phyloP scores from a whole-genome alignment of 768 basidiomycete genomes.

The Sarcodon aspratus region DNA sequence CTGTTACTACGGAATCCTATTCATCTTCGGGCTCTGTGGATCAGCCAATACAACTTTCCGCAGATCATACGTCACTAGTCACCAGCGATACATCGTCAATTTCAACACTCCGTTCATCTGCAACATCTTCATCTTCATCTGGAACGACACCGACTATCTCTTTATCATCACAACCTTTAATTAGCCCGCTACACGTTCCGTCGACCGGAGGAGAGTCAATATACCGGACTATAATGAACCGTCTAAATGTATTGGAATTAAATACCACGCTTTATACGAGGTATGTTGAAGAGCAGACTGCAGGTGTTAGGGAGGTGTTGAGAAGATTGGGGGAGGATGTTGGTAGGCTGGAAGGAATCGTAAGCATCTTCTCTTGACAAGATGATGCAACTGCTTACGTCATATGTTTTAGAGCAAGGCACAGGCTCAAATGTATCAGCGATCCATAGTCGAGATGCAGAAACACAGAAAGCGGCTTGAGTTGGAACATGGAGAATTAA shows the following conservation, averaged over 20 bases:
- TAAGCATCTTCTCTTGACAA: slow-evolving; percentile 24
- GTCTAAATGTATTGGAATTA: slow-evolving; percentile 71
- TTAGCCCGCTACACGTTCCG: slow-evolving; percentile 11
- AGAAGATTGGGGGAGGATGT: slow-evolving; percentile 68
- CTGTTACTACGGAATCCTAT: too few relatives aligned
- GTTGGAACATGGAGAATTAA: slow-evolving; percentile 55
- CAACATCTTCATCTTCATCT: not conserved
- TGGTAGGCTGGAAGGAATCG: slow-evolving; percentile 64
- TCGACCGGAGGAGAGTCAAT: slow-evolving; percentile 72
- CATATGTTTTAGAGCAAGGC: slow-evolving; percentile 40
- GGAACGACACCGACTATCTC: slow-evolving; percentile 2
- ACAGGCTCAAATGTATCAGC: slow-evolving; percentile 56
- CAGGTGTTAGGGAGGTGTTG: slow-evolving; percentile 63
- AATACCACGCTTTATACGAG: slow-evolving; percentile 77
- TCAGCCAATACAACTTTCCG: too few relatives aligned
- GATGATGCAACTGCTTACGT: not conserved
- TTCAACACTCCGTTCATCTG: not conserved
- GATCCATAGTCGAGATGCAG: slow-evolving; percentile 58
- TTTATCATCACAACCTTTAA: slow-evolving; percentile 5
- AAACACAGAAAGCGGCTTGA: slow-evolving; percentile 55
- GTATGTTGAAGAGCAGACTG: slow-evolving; percentile 86
- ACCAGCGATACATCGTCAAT: not conserved
- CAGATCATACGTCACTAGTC: not conserved
- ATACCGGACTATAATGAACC: slow-evolving; percentile 93
- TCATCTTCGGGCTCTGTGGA: too few relatives aligned